Evolutionary conservation across 768 basidiomycete genomes (phyloP).

Genomic region (Tulasnella sp.): DNA sequence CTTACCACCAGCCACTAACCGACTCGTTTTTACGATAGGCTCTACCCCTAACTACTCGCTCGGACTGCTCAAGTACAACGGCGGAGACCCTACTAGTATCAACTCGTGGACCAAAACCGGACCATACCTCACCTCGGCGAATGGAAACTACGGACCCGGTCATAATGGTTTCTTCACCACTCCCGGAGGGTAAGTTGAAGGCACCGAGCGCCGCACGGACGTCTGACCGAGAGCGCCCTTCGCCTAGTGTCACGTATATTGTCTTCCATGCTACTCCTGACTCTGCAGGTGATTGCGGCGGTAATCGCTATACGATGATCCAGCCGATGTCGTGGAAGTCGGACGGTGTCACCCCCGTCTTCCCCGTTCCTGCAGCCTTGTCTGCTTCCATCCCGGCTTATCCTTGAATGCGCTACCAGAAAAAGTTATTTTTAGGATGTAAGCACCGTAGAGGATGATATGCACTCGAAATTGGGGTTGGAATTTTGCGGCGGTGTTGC

Average conservation of each 20-base stretch:
- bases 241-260: background rate
- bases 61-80: background rate
- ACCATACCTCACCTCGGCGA: background rate
- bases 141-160: background rate
- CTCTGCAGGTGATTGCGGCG: slow-evolving; percentile 8
- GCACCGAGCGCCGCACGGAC: background rate
- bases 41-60: no score
- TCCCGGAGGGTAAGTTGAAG: slow-evolving; percentile 2
- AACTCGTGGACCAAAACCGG: background rate
- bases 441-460: no score
- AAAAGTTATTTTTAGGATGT: no score
- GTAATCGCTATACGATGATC: slow-evolving; percentile 10
- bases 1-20: background rate
- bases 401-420: no score
- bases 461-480: no score
- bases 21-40: background rate
- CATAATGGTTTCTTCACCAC: no score
- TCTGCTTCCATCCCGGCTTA: background rate
- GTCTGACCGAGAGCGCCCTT: background rate
- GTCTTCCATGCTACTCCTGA: slow-evolving; percentile 7
- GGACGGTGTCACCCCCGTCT: background rate
- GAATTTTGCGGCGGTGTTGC: no score
- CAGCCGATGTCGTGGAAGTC: slow-evolving; percentile 6
- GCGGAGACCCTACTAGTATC: background rate
- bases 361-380: background rate